These are phyloP conservation scores for Mariannaea elegans DNA, from an alignment of 2,329 filamentous ascomycete species.

Conservation along the genomic window DNA sequence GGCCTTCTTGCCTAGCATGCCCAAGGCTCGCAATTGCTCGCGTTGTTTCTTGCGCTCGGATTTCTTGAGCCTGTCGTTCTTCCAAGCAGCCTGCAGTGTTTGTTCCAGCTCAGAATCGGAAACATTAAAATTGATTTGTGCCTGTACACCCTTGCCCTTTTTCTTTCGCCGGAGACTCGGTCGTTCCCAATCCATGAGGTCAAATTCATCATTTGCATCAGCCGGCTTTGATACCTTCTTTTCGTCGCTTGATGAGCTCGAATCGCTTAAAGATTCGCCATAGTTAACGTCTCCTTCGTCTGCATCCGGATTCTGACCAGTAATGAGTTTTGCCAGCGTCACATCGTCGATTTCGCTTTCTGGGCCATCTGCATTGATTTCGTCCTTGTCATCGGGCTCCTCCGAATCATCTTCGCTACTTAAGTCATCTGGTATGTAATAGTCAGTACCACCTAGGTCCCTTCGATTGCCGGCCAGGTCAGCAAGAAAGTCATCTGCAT, in stretches of 20 bases:
- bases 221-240: conserved; percentile 46
- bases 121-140: conserved; percentile 59
- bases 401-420: background rate
- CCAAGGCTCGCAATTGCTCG: conserved; percentile 73
- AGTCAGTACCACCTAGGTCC: conserved; percentile 41
- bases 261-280: conserved; percentile 27
- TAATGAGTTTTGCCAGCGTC: conserved; percentile 37
- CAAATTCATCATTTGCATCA: conserved; percentile 71
- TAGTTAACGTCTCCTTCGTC: conserved; percentile 29
- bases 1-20: conserved; percentile 68
- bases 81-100: conserved; percentile 66
- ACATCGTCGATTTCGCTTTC: conserved; percentile 39
- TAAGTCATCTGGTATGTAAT: conserved; percentile 20
- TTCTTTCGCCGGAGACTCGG: conserved; percentile 67
- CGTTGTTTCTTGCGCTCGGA: conserved; percentile 74
- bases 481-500: conserved; percentile 68
- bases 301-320: conserved; percentile 29
- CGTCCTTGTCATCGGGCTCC: background rate
- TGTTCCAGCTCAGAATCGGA: conserved; percentile 74
- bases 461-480: conserved; percentile 63
- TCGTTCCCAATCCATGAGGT: conserved; percentile 84
- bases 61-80: conserved; percentile 76
- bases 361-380: conserved; percentile 9
- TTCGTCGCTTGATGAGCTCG: conserved; percentile 22
- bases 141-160: conserved; percentile 70